Evolutionary conservation across 108 stramenopile genomes (phyloP).

Genomic region (Conticribra guillardii): DNA sequence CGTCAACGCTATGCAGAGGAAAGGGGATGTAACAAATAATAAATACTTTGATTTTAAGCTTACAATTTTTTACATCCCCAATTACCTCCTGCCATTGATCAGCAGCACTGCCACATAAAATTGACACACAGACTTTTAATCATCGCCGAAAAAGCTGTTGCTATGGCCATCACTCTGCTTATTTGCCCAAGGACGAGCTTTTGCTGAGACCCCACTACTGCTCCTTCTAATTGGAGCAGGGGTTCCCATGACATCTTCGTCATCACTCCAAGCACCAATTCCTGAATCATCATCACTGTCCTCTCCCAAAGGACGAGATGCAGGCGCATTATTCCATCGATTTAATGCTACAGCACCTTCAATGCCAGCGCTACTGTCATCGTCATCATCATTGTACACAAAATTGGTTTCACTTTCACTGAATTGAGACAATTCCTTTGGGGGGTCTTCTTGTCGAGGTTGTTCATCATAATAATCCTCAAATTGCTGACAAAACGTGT

Average conservation of each 20-base stretch:
- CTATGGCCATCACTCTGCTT: constrained; percentile 16
- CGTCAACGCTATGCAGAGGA: too few relatives aligned
- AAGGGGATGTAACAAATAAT: too few relatives aligned
- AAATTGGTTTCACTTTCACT: constrained; percentile 7
- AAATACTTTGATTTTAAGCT: too few relatives aligned
- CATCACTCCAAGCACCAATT: constrained; percentile 14
- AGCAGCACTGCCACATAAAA: too few relatives aligned
- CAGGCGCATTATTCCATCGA: constrained; percentile 3
- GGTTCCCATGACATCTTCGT: constrained; percentile 2
- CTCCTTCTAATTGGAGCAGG: not conserved
- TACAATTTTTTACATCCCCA: too few relatives aligned
- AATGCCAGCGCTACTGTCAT: constrained; percentile 13
- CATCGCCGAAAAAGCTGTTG: constrained; percentile 1
- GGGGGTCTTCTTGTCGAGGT: not conserved
- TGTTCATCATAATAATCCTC: constrained; percentile 12
- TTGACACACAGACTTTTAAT: too few relatives aligned
- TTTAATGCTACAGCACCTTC: constrained; percentile 32
- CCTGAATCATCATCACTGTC: constrained; percentile 8
- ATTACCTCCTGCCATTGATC: too few relatives aligned
- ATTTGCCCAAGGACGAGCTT: constrained; percentile 27
- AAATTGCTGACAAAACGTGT: constrained; percentile 11
- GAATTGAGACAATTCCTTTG: not conserved
- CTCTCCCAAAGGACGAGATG: not conserved
- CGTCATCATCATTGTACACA: constrained; percentile 5
- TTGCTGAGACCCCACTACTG: not conserved